Evolutionary conservation across 2,329 filamentous ascomycete genomes (phyloP), one percentile per base, ranked within the genome.

Genomic region (Xylariaceae sp.): DNA sequence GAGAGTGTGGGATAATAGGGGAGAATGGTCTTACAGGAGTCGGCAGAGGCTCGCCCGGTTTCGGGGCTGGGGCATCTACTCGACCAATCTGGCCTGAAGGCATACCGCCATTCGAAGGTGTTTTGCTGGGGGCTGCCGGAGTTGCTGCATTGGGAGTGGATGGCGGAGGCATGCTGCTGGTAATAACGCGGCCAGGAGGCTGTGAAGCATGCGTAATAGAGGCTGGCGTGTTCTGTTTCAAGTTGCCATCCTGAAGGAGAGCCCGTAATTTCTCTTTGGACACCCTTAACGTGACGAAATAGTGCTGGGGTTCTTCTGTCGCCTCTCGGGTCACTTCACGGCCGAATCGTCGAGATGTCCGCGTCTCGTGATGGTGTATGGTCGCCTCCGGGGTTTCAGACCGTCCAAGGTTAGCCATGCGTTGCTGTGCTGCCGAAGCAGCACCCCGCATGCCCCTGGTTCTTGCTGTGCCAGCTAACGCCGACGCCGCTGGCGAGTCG

Each of bases 391-490:
- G 94, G 0, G 94, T 97, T 68, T 92, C 89, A 30, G 92, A 96
- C 56, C 94, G 86, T 47, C 85, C 84, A 47, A 89, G 68, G 59
- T 89, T 87, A 34, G 86, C 86, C 83, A 97, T 92, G 52, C 92
- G 87, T 60, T 90, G 89, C 67, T 92, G 88, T 4, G 92, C 92
- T 41, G 87, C 88, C 22, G 85, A 86, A 15, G 92, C 92, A 15
- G 92, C 92, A 49, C 90, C 91, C 53, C 92, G 86, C 82, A 96
- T 91, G 46, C 87, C 87, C 68, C 92, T 83, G 8, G 91, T 96
- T 58, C 92, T 83, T 36, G 91, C 86, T 1, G 92, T 96, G 43
- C 89, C 90, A 46, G 83, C 77, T 43, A 91, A 74, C 59, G 88
- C 83, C 6, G 87, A 84, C 36, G 87, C 80, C 2, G 87, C 88